Conservation (phyloP, 192 early-diverging fungal species). For the Linnemannia exigua region DNA sequence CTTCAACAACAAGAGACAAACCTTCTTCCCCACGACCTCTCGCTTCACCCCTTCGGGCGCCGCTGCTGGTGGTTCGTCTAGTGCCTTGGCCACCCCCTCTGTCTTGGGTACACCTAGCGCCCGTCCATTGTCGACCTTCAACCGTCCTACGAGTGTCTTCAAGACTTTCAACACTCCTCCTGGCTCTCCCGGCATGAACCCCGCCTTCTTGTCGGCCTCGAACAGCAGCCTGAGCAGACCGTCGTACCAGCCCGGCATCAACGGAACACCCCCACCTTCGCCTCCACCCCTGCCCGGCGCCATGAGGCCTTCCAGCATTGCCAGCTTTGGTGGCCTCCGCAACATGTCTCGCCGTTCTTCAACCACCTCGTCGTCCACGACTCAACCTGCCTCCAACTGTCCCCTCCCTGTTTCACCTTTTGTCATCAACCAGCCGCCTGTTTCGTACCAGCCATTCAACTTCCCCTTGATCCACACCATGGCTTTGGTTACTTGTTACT, state of each 20-base stretch:
- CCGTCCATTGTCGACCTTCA: slow-evolving; percentile 49
- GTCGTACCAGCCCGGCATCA: slow-evolving; percentile 31
- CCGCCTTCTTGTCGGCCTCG: slow-evolving; percentile 41
- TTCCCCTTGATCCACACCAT: slow-evolving; percentile 71
- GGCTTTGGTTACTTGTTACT: slow-evolving; percentile 92
- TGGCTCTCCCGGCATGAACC: slow-evolving; percentile 38
- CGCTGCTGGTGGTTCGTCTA: slow-evolving; percentile 21
- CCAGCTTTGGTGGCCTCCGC: slow-evolving; percentile 48
- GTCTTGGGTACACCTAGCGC: slow-evolving; percentile 16
- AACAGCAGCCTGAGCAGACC: slow-evolving; percentile 34
- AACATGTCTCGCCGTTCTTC: slow-evolving; percentile 60
- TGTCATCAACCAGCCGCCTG: slow-evolving; percentile 53
- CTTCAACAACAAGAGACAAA: slow-evolving; percentile 53
- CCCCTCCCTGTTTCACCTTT: slow-evolving; percentile 39
- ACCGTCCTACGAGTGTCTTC: slow-evolving; percentile 53
- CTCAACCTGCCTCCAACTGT: slow-evolving; percentile 31
- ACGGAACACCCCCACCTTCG: slow-evolving; percentile 48
- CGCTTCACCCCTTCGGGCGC: slow-evolving; percentile 62
- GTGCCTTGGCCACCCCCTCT: slow-evolving; percentile 20
- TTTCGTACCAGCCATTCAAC: slow-evolving; percentile 69
- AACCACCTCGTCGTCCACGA: slow-evolving; percentile 55
- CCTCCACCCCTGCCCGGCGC: slow-evolving; percentile 35
- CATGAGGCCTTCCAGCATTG: slow-evolving; percentile 42
- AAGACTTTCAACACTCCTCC: slow-evolving; percentile 47
- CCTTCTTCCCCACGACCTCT: slow-evolving; percentile 46